Base-by-base conservation (phyloP, 371 early-diverging fungal genomes). In the Mucor saturninus region DNA sequence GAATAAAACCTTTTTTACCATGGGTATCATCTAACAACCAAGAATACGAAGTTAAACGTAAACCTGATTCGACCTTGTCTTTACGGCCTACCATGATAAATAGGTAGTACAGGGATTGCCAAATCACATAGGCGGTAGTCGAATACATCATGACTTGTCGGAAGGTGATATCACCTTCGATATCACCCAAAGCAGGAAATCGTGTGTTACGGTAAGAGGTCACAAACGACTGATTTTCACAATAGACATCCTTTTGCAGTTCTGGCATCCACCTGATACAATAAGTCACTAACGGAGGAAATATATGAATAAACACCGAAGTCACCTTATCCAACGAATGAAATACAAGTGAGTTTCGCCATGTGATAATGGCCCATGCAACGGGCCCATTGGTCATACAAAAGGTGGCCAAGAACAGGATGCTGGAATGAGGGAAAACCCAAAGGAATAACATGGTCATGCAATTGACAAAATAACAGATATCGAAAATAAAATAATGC, bases 241-340 rank as follows among this genome's bases (percentile, higher is more conserved):
- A 61, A 40, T 65, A 65, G 42, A 50, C 29, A 61, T 70, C 62
- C 59, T 71, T 55, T 35, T 64, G 64, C 28, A 76, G 53, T 38
- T 63, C 81, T 43, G 76, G 84, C 50, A 88, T 68, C 90, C 90
- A 91, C 15, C 88, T 82, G 37, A 90, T 66, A 10, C 77, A 75
- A 54, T 85, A 89, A 21, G 83, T 77, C 11, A 86, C 80, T 28
- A 91, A 74, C 5, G 88, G 79, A 5, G 91, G 91, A 55, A 81
- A 80, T 49, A 90, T 83, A 64, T 91, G 91, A 61, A 91, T 87
- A 62, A 83, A 84, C 5, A 89, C 83, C 5, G 86, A 86, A 6
- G 90, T 91, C 38, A 90, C 84, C 71, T 90, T 90, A 71, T 91
- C 91, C 57, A 91, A 55, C 21, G 88, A 88, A 75, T 85, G 83